Evolutionary conservation across 495 filamentous ascomycete genomes (phyloP).

Genomic region (Penicillium subrubescens): DNA sequence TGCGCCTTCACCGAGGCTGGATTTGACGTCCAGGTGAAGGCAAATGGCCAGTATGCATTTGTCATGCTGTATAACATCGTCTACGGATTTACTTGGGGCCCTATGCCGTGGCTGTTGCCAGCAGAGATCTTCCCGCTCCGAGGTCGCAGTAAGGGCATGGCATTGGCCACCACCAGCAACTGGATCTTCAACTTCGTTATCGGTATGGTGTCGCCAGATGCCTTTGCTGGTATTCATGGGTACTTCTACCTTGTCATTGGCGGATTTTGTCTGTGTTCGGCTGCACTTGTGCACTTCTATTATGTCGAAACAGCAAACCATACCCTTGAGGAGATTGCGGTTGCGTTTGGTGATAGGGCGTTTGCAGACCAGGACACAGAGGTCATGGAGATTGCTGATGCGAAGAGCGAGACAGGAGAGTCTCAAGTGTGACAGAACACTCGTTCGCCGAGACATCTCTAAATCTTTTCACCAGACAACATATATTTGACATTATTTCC

Average conservation of each 20-base stretch:
- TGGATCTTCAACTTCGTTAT: slow-evolving; percentile 82
- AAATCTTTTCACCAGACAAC: background rate
- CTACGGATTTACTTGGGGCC: slow-evolving; percentile 60
- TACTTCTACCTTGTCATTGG: slow-evolving; percentile 63
- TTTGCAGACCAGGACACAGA: slow-evolving; percentile 15
- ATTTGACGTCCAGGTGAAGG: background rate
- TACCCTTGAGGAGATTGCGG: slow-evolving; percentile 65
- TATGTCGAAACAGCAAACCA: slow-evolving; percentile 61
- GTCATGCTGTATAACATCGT: slow-evolving; percentile 4
- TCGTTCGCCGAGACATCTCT: background rate
- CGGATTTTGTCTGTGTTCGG: slow-evolving; percentile 59
- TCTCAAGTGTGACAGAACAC: background rate
- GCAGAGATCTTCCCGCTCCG: slow-evolving; percentile 74
- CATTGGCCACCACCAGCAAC: slow-evolving; percentile 68
- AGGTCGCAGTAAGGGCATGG: slow-evolving; percentile 68
- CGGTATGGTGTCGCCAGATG: slow-evolving; percentile 70
- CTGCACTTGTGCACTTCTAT: slow-evolving; percentile 64
- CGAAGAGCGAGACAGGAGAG: background rate
- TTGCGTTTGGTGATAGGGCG: slow-evolving; percentile 31
- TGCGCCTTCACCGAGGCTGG: background rate
- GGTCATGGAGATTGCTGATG: background rate
- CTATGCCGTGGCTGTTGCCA: slow-evolving; percentile 70
- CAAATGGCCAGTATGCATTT: background rate
- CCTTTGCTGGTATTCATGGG: slow-evolving; percentile 62
- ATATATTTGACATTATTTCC: too few relatives aligned